Percentiles rank a stretch among this genome's conserved stretches.
These are phyloP conservation scores for Rubia tinctorum DNA, from an alignment of 305 asterid genomes.

Conservation along the genomic window DNA sequence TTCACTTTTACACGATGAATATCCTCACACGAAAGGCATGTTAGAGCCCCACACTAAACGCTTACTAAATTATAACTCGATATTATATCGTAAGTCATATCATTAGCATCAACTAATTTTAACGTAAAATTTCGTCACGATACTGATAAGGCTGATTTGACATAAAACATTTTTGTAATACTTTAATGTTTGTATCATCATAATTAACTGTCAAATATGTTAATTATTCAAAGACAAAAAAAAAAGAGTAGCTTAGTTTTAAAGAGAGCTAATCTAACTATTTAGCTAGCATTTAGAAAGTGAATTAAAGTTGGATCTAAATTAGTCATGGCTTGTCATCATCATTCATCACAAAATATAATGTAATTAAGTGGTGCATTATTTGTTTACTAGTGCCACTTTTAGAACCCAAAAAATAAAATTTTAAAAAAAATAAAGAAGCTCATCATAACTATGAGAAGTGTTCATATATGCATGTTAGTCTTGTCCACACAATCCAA, in stretches of 20 bases:
- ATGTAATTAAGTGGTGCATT: conserved; percentile 17
- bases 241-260: neutral
- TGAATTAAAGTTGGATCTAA: neutral
- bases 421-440: neutral
- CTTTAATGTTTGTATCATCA: too few species aligned
- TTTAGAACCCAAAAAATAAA: conserved; percentile 6
- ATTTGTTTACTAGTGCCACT: conserved; percentile 22
- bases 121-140: too few species aligned
- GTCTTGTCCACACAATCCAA: conserved; percentile 31
- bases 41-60: too few species aligned
- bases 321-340: conserved; percentile 15
- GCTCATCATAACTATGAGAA: conserved; percentile 1
- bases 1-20: too few species aligned
- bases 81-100: too few species aligned
- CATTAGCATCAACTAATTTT: too few species aligned
- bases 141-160: too few species aligned
- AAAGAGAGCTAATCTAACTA: conserved; percentile 2
- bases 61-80: too few species aligned
- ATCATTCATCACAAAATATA: neutral
- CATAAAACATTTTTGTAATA: too few species aligned
- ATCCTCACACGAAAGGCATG: too few species aligned
- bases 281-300: neutral
- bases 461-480: conserved; percentile 17
- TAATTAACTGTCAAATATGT: too few species aligned
- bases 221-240: too few species aligned